These are phyloP conservation scores for Aspergillus affinis DNA, from an alignment of 495 filamentous ascomycete genomes.

Conservation along the genomic window DNA sequence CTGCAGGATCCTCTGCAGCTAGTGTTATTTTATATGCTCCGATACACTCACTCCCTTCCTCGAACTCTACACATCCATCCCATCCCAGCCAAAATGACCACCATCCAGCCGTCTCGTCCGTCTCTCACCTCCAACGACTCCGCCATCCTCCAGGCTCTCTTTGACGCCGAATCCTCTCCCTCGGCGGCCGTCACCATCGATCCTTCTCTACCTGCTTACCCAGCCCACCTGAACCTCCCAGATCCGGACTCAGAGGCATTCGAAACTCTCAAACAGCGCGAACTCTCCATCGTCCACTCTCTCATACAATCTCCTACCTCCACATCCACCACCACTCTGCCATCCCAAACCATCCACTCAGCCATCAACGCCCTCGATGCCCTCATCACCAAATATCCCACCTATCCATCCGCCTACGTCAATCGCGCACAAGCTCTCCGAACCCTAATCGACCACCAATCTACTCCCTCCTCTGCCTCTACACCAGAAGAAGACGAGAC, in stretches of 20 bases:
- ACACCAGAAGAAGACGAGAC: slow-evolving; percentile 9
- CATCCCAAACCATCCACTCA: slow-evolving; percentile 22
- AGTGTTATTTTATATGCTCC: background rate
- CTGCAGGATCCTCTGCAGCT: too few relatives aligned
- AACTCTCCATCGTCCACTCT: slow-evolving; percentile 31
- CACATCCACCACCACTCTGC: slow-evolving; percentile 12
- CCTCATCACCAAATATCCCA: slow-evolving; percentile 58
- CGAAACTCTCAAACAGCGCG: slow-evolving; percentile 25
- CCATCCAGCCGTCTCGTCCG: slow-evolving; percentile 45
- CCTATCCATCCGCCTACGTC: slow-evolving; percentile 71
- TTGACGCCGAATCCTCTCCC: slow-evolving; percentile 72
- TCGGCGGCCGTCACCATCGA: slow-evolving; percentile 54
- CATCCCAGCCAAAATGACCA: slow-evolving; percentile 20
- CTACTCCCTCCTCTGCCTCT: slow-evolving; percentile 8
- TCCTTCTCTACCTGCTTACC: slow-evolving; percentile 58
- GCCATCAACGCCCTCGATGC: slow-evolving; percentile 45
- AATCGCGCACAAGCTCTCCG: slow-evolving; percentile 75
- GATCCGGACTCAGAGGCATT: slow-evolving; percentile 17
- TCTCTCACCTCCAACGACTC: slow-evolving; percentile 67
- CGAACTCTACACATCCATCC: background rate
- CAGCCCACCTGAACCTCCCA: slow-evolving; percentile 33
- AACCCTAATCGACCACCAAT: slow-evolving; percentile 36
- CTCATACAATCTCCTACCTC: slow-evolving; percentile 21
- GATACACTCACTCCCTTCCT: background rate
- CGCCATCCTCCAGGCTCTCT: slow-evolving; percentile 73